Evolutionary conservation across 116 monocot species (phyloP), one percentile per base, ranked within the genome.

Genomic region (Zostera marina): DNA sequence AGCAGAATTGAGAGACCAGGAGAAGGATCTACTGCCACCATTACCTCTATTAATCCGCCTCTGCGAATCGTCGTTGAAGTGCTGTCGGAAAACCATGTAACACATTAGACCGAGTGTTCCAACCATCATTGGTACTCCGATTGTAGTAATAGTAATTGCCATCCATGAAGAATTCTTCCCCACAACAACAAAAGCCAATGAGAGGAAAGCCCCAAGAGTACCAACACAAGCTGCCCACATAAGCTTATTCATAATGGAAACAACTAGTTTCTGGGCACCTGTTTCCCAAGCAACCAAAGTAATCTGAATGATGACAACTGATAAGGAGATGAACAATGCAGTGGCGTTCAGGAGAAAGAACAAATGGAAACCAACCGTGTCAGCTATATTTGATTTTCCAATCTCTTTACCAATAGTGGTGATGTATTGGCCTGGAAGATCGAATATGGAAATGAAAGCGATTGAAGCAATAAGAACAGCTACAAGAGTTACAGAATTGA

Each of bases 281-380:
- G 93, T 84, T 47, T 88, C 93, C 93, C 93, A 93, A 9, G 88
- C 93, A 44, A 93, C 93, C 52, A 93, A 67, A 32, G 93, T 93
- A 21, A 93, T 93, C 68, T 93, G 93, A 40, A 88, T 84, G 32
- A 93, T 81, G 6, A 93, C 93, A 6, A 93, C 93, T 0, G 93
- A 78, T 41, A 93, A 58, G 42, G 93, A 93, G 42, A 93, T 84
- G 56, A 93, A 93, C 11, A 93, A 67, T 6, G 84, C 93, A 1
- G 71, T 79, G 10, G 88, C 88, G 54, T 93, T 88, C 63, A 93
- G 54, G 46, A 93, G 76, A 61, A 75, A 93, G 60, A 93, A 93
- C 12, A 73, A 67, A 0, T 64, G 78, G 44, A 88, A 93, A 17
- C 73, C 81, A 11, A 32, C 63, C 7, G 9, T 26, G 0, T 65